Evolutionary conservation across 345 rosid species (phyloP), one percentile per base, ranked within the genome.

Genomic region (Gossypioides kirkii): DNA sequence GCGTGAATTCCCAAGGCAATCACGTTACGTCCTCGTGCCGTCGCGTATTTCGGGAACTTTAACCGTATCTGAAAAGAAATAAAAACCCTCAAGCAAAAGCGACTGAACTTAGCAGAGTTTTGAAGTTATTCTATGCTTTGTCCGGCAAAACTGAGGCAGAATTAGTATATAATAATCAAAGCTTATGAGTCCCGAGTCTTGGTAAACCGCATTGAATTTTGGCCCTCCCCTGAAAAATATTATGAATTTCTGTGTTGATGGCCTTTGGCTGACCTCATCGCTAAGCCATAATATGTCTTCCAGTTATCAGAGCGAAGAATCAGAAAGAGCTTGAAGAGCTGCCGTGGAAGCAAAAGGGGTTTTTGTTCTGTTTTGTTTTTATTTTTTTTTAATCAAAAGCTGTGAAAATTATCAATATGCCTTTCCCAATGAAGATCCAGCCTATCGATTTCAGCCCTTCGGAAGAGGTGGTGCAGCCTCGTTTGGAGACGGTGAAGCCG

Each of bases 351-450:
- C 46, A 50, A 16, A 50, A 16, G 18, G 7, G 42, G 22, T 32
- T 1, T 32, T 32, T 32, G 38, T 32, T 32, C 38, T 7, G 28
- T 11, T 54, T 18, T 50, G 10, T 23, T 55, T 59, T 32, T 62
- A 50, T 11, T 52, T 23, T 38, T 60, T 42, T 67, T 46, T 7
- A 20, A 13, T 65, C 45, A 32, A 22, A 26, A 76, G 77, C 74
- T 59, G 70, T 65, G 43, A 54, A 42, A 17, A 32, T 32, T 32
- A 32, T 32, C 38, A 32, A 74, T 6, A 77, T 86, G 84, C 89
- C 90, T 61, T 85, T 73, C 43, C 83, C 83, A 13, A 84, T 85
- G 97, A 93, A 86, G 89, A 86, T 93, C 73, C 98, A 88, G 75
- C 98, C 98, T 60, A 77, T 93, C 45, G 88, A 89, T 72, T 82